Conservation (phyloP, 2,329 filamentous ascomycete species). For the Aspergillus candidus region DNA sequence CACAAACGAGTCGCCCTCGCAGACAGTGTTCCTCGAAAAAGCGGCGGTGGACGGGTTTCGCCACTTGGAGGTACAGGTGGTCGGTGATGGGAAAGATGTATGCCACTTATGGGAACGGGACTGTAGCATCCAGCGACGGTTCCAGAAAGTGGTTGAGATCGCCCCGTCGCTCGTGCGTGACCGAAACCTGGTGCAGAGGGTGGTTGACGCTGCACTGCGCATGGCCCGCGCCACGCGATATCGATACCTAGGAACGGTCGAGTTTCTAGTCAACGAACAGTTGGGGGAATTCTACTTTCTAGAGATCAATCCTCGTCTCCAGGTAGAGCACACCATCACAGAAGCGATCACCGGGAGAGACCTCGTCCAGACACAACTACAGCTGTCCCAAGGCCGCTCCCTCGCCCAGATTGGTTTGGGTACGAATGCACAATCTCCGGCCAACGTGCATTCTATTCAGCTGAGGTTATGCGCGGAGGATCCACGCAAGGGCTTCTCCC, state of each 20-base stretch:
- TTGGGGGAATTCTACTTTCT: constrained; percentile 52
- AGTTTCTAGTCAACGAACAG: constrained; percentile 53
- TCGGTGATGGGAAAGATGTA: constrained; percentile 51
- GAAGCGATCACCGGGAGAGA: constrained; percentile 51
- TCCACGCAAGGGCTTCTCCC: constrained; percentile 46
- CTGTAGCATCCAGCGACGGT: constrained; percentile 55
- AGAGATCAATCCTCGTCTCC: constrained; percentile 55
- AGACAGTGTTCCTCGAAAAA: constrained; percentile 55
- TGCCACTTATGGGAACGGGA: constrained; percentile 56
- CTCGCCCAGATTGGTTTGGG: constrained; percentile 35
- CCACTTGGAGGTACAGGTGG: constrained; percentile 57
- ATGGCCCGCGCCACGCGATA: constrained; percentile 45
- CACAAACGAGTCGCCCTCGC: constrained; percentile 54
- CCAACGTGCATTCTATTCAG: constrained; percentile 43
- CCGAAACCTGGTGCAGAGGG: constrained; percentile 41
- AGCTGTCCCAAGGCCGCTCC: constrained; percentile 47
- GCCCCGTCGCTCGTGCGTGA: constrained; percentile 49
- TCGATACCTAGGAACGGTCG: constrained; percentile 57
- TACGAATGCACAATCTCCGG: constrained; percentile 6
- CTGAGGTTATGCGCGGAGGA: constrained; percentile 55
- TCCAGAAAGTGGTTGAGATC: constrained; percentile 57
- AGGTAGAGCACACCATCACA: constrained; percentile 59
- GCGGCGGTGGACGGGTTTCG: constrained; percentile 57
- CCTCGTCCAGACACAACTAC: constrained; percentile 51
- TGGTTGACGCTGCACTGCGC: constrained; percentile 50